Percentiles rank a stretch among this genome's conserved stretches.
Evolutionary conservation across 1,284 basidiomycete genomes (phyloP).

Genomic region (Singerocomus inundabilis): DNA sequence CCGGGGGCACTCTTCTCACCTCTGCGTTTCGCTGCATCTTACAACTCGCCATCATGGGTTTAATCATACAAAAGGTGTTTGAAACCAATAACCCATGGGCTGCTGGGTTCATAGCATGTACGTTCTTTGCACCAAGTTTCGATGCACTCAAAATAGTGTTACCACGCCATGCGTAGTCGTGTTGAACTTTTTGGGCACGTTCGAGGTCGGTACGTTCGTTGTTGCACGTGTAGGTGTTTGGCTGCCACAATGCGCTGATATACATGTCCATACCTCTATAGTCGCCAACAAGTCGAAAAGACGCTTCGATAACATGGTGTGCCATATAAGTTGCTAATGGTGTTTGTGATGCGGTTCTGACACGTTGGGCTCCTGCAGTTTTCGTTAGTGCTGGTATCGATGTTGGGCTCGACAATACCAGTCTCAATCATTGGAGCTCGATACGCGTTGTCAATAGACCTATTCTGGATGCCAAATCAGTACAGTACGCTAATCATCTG

Average conservation of each 20-base stretch:
- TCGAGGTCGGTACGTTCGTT: conserved; percentile 54
- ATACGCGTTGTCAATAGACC: conserved; percentile 74
- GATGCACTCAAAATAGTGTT: not conserved
- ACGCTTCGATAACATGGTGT: conserved; percentile 80
- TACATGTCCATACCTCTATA: no score
- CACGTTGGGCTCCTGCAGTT: conserved; percentile 48
- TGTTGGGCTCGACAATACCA: conserved; percentile 76
- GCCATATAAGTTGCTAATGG: conserved; percentile 8
- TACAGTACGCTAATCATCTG: conserved; percentile 55
- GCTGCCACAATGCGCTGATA: no score
- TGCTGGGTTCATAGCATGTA: conserved; percentile 70
- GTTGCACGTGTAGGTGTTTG: not conserved
- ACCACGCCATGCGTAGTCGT: conserved; percentile 41
- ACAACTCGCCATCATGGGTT: conserved; percentile 72
- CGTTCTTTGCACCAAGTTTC: conserved; percentile 24
- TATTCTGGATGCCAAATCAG: conserved; percentile 81
- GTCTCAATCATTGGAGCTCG: conserved; percentile 73
- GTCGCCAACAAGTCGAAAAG: no score
- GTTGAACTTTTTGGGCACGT: conserved; percentile 70
- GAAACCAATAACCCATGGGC: conserved; percentile 71
- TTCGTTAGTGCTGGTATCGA: conserved; percentile 60
- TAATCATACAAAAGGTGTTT: conserved; percentile 72
- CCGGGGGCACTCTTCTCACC: conserved; percentile 64
- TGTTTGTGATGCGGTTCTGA: not conserved
- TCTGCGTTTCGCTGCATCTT: conserved; percentile 72